Conservation (phyloP, 192 early-diverging fungal species). For the Diversispora eburnea region DNA sequence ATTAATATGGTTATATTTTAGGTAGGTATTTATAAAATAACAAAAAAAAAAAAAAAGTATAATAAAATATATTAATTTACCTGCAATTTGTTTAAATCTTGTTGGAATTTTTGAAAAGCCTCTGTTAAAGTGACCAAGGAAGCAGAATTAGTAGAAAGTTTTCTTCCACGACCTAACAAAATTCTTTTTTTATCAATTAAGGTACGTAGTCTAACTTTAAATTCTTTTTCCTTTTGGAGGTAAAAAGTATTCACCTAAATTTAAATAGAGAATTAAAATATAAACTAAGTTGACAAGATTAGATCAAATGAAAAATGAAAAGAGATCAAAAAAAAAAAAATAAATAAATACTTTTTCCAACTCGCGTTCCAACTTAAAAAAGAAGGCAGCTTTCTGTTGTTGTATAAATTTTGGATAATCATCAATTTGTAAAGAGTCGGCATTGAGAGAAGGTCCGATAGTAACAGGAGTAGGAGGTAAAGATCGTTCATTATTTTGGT, state of each 20-base stretch:
- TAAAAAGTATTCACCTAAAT: constrained; percentile 91
- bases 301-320: neutral
- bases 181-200: constrained; percentile 76
- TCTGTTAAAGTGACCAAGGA: constrained; percentile 77
- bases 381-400: constrained; percentile 92
- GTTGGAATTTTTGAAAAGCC: constrained; percentile 87
- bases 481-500: constrained; percentile 18
- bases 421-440: constrained; percentile 39
- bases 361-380: constrained; percentile 96
- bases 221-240: constrained; percentile 91
- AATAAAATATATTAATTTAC: constrained; percentile 38
- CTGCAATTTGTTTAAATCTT: constrained; percentile 94
- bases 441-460: constrained; percentile 37
- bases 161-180: constrained; percentile 49
- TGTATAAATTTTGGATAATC: constrained; percentile 58
- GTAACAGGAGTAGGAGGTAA: constrained; percentile 35
- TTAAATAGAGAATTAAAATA: constrained; percentile 3
- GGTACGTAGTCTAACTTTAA: constrained; percentile 83
- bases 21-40: neutral
- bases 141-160: constrained; percentile 47
- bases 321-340: neutral
- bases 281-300: neutral
- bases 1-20: neutral
- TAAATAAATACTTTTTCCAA: constrained; percentile 78
- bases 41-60: neutral